Conservation (phyloP, 2,329 filamentous ascomycete genomes). For the Ophiostoma piceae region DNA sequence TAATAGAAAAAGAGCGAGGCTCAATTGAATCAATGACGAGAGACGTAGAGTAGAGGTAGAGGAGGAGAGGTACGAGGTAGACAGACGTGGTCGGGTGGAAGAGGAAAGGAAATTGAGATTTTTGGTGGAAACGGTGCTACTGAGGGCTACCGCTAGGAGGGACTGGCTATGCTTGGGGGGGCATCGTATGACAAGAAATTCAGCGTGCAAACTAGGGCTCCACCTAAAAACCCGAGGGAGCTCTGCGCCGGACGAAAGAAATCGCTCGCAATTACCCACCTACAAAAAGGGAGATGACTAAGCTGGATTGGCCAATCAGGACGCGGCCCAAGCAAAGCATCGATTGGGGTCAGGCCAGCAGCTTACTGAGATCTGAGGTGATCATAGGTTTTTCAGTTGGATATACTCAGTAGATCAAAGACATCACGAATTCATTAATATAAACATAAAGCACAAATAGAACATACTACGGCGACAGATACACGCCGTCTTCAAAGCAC, state of each 20-base stretch:
- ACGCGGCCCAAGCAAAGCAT: constrained; percentile 15
- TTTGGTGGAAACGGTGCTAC: constrained; percentile 16
- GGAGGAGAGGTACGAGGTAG: neutral
- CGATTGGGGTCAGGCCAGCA: neutral
- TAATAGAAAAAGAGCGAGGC: neutral
- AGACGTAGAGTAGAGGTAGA: neutral
- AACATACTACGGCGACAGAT: neutral
- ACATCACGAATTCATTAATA: too few species aligned
- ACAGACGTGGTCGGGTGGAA: constrained; percentile 20
- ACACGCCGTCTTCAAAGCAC: neutral
- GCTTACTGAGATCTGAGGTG: neutral
- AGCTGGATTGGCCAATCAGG: constrained; percentile 19
- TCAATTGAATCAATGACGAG: constrained; percentile 12
- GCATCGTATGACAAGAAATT: constrained; percentile 28
- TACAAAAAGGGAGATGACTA: constrained; percentile 19
- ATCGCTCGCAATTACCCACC: constrained; percentile 28
- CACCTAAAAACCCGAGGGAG: constrained; percentile 25
- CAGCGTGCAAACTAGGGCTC: constrained; percentile 20
- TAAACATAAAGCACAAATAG: neutral
- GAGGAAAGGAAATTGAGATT: constrained; percentile 23
- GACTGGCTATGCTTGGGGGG: constrained; percentile 10
- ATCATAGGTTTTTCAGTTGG: too few species aligned
- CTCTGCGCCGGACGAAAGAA: constrained; percentile 27
- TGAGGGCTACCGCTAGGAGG: neutral
- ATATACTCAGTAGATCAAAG: too few species aligned